Evolutionary conservation across 176 grass and related monocot species (phyloP).

Genomic region (Stipa capillata): DNA sequence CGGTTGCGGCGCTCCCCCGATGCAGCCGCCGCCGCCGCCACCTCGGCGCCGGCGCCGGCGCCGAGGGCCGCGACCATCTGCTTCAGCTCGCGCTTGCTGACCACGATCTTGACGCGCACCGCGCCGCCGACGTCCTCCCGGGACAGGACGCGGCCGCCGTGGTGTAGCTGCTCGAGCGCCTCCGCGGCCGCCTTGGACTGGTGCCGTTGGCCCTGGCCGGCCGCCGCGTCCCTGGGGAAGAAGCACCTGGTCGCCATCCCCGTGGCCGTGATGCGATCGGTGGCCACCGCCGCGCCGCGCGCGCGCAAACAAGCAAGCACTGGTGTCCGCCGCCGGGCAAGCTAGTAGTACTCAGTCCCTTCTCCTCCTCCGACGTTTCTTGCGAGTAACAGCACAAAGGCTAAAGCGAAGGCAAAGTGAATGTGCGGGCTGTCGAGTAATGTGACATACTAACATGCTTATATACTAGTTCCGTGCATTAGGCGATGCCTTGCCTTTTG

Average conservation of each 20-base stretch:
- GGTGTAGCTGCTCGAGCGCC: slow-evolving; percentile 45
- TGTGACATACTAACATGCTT: slow-evolving; percentile 24
- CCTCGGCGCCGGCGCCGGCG: slow-evolving; percentile 6
- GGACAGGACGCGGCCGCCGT: slow-evolving; percentile 42
- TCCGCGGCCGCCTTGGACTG: slow-evolving; percentile 27
- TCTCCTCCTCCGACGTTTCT: slow-evolving; percentile 27
- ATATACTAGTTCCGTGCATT: slow-evolving; percentile 22
- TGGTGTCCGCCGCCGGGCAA: background rate
- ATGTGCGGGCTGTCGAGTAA: slow-evolving; percentile 23
- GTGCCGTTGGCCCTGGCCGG: background rate
- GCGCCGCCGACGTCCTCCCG: slow-evolving; percentile 59
- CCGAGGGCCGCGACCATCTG: slow-evolving; percentile 64
- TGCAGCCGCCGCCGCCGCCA: background rate
- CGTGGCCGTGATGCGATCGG: background rate
- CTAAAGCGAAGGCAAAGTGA: slow-evolving; percentile 51
- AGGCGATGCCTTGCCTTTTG: background rate
- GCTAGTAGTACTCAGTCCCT: background rate
- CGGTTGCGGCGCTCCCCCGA: background rate
- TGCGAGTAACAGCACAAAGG: slow-evolving; percentile 31
- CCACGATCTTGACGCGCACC: slow-evolving; percentile 78
- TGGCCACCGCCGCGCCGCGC: background rate
- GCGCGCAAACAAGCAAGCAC: background rate
- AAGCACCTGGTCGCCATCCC: slow-evolving; percentile 45
- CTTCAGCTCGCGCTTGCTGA: slow-evolving; percentile 86
- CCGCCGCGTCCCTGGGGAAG: slow-evolving; percentile 38